These are phyloP conservation scores for Mycena alexandri DNA, from an alignment of 768 basidiomycete species.

Conservation along the genomic window DNA sequence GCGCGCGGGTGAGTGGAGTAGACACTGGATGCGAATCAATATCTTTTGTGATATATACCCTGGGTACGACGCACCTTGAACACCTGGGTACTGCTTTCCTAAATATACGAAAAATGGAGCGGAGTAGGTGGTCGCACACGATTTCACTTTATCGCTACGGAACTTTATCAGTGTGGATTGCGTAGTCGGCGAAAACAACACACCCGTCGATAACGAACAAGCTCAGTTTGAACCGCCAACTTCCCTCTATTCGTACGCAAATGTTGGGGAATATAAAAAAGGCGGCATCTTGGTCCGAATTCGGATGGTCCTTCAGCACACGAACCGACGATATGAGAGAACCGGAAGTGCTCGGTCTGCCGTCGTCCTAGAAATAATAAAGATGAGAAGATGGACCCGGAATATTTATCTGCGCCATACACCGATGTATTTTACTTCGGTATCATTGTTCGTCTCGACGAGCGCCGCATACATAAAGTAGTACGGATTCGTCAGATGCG, in stretches of 20 bases:
- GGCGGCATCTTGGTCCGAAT: conserved; percentile 33
- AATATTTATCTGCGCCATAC: conserved; percentile 3
- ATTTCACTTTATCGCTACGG: conserved; percentile 53
- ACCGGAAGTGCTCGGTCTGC: conserved; percentile 34
- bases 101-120: conserved; percentile 61
- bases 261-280: conserved; percentile 39
- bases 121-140: conserved; percentile 55
- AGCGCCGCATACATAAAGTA: conserved; percentile 39
- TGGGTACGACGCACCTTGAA: conserved; percentile 51
- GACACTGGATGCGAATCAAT: conserved; percentile 45
- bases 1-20: conserved; percentile 52
- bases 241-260: conserved; percentile 37
- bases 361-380: conserved; percentile 27
- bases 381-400: neutral
- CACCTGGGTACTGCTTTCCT: conserved; percentile 61
- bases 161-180: neutral
- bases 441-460: conserved; percentile 23
- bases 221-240: conserved; percentile 36
- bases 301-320: conserved; percentile 36
- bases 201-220: conserved; percentile 35
- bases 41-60: neutral
- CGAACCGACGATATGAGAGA: conserved; percentile 36
- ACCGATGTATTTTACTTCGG: conserved; percentile 33
- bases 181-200: neutral
- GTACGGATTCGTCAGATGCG: conserved; percentile 35